Base-by-base conservation (phyloP, 805 yeast species). In the Ogataea populi-albae region DNA sequence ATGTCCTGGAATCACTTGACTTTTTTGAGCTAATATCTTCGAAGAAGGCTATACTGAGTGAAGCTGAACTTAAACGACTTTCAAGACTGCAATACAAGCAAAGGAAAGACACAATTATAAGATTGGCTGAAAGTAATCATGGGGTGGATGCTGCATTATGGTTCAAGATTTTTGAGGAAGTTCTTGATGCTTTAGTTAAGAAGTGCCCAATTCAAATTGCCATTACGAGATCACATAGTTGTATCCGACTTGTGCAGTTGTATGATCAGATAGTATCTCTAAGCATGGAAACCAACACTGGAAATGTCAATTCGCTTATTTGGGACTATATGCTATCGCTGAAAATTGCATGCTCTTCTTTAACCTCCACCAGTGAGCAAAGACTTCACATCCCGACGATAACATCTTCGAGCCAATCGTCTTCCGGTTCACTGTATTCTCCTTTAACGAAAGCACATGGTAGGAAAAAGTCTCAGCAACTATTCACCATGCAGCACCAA, bases 111-210 rank as follows among this genome's bases (percentile, higher is more conserved):
- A 71, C 86, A 2, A 61, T 94, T n/a, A 66, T 84, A 0, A 73
- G 79, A 32, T 64, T 93, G 5, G 96, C 96, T 0, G 96, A 86
- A 46, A 84, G 95, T 2, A 95, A 84, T 40, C 85, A 89, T 52
- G 97, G 98, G 2, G 89, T 93, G 7, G 98, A 93, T 62, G 80
- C 95, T 1, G 95, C 98, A 0, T 65, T 93, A n/a, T 93, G 98
- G 98, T 82, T 91, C 50, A 74, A 95, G 42, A 73, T 82, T 1
- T 88, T 85, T 50, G 97, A 97, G 2, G 74, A 73, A 23, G 64
- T 93, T 2, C 62, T 93, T 26, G 78, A 73, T 22, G 68, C 77
- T 1, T 77, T 93, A 40, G 87, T 86, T 42, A 85, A 78, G 41
- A 72, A 71, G 31, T 88, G 95, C 52, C 98, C 98, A 0, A 81